These are phyloP conservation scores for Linum tenue DNA, from an alignment of 345 rosid genomes.

Conservation along the genomic window DNA sequence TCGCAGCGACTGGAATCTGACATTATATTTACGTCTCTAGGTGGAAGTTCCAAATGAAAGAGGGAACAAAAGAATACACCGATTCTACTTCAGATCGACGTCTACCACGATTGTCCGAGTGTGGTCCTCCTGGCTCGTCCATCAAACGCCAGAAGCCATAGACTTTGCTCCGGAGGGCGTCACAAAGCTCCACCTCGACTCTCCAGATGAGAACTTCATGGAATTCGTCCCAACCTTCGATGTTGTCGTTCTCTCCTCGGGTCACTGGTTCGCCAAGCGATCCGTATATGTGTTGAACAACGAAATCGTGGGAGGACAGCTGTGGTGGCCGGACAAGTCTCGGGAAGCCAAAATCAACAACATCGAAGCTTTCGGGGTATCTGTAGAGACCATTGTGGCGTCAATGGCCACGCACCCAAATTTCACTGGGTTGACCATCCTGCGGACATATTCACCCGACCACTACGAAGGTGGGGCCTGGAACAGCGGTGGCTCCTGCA, in stretches of 20 bases:
- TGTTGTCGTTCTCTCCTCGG: constrained; percentile 77
- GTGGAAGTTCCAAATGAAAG: constrained; percentile 81
- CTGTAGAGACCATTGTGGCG: constrained; percentile 67
- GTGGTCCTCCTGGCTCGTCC: constrained; percentile 98
- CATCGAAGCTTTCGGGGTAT: constrained; percentile 77
- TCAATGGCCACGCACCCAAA: constrained; percentile 62
- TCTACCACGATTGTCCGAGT: constrained; percentile 65
- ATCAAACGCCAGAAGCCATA: constrained; percentile 41
- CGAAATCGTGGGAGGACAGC: constrained; percentile 84
- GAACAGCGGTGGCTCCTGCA: constrained; percentile 98
- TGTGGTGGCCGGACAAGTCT: constrained; percentile 86
- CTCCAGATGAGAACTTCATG: constrained; percentile 63
- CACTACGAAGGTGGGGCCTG: constrained; percentile 98
- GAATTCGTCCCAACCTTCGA: constrained; percentile 58
- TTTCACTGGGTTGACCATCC: constrained; percentile 65
- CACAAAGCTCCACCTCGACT: constrained; percentile 77
- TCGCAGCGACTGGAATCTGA: too few relatives aligned
- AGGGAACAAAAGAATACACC: constrained; percentile 82
- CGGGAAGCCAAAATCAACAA: constrained; percentile 67
- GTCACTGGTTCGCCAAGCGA: constrained; percentile 98
- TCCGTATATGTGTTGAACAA: constrained; percentile 73
- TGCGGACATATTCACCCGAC: constrained; percentile 87
- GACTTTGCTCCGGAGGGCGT: constrained; percentile 70
- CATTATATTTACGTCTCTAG: constrained; percentile 29
- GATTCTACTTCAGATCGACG: constrained; percentile 64